Conservation (phyloP, 1,284 basidiomycete species). For the Wallemia mellicola region DNA sequence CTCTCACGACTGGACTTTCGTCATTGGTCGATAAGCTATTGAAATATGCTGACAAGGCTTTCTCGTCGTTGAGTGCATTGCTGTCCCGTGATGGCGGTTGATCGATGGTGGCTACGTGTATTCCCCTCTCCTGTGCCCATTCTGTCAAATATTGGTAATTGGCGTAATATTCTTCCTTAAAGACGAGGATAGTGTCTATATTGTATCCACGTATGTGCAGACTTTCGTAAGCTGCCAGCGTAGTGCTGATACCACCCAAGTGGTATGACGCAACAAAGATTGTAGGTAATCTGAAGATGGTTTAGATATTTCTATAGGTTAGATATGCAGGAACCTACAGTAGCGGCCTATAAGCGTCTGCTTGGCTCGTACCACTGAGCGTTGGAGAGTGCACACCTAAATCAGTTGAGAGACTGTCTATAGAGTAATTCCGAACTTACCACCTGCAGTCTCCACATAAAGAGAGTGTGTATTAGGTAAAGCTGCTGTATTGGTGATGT, state of each 20-base stretch:
- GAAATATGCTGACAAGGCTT: slow-evolving; percentile 40
- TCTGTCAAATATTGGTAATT: slow-evolving; percentile 54
- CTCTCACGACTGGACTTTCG: slow-evolving; percentile 21
- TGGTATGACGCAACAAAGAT: slow-evolving; percentile 62
- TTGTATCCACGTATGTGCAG: slow-evolving; percentile 66
- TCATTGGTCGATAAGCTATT: slow-evolving; percentile 10
- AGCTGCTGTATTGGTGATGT: slow-evolving; percentile 26
- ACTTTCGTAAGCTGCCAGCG: slow-evolving; percentile 74
- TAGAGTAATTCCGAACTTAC: slow-evolving; percentile 21
- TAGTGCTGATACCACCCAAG: slow-evolving; percentile 83
- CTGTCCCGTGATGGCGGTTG: slow-evolving; percentile 28
- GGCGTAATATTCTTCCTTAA: slow-evolving; percentile 55
- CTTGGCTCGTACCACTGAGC: slow-evolving; percentile 56
- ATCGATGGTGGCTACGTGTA: slow-evolving; percentile 28
- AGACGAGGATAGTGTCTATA: slow-evolving; percentile 58
- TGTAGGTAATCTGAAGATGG: slow-evolving; percentile 32
- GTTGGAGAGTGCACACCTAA: slow-evolving; percentile 69
- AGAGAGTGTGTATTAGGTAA: slow-evolving; percentile 23
- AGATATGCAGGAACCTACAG: slow-evolving; percentile 10
- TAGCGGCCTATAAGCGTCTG: slow-evolving; percentile 49
- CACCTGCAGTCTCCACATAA: slow-evolving; percentile 83
- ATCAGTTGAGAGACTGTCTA: too few relatives aligned
- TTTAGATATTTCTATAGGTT: neutral
- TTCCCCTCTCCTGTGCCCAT: slow-evolving; percentile 39
- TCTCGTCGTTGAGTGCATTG: slow-evolving; percentile 23